Percentiles rank a stretch among this genome's conserved stretches.
phyloP scores from a whole-genome alignment of 2,329 filamentous ascomycete genomes.

The Ophiocordyceps polyrhachis-furcata region DNA sequence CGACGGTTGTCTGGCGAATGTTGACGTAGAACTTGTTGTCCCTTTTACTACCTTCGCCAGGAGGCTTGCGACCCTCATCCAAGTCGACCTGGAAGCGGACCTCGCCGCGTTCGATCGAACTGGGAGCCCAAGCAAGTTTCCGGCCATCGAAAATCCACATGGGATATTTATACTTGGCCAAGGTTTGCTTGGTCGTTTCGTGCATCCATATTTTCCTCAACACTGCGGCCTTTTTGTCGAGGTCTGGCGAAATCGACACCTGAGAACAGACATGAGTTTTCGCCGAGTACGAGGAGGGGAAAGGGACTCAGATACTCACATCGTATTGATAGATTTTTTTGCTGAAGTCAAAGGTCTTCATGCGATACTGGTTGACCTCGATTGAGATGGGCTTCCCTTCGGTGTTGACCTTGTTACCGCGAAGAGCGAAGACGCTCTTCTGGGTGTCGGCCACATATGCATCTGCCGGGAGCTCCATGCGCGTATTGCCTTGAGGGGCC shows the following conservation, averaged over 20 bases:
- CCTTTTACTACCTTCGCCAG: constrained; percentile 11
- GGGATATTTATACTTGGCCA: constrained; percentile 26
- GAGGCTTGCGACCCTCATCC: constrained; percentile 41
- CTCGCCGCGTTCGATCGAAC: constrained; percentile 24
- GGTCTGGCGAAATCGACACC: constrained; percentile 46
- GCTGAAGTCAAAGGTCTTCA: constrained; percentile 35
- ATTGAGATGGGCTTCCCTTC: constrained; percentile 35
- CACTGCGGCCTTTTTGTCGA: constrained; percentile 41
- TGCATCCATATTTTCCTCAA: constrained; percentile 64
- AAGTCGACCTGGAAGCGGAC: constrained; percentile 48
- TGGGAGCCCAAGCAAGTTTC: constrained; percentile 59
- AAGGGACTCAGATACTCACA: constrained; percentile 31
- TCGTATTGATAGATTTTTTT: constrained; percentile 67
- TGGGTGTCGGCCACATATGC: constrained; percentile 24
- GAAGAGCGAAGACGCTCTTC: constrained; percentile 16
- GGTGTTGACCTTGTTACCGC: constrained; percentile 29
- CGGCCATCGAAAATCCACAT: constrained; percentile 65
- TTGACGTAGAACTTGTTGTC: constrained; percentile 38
- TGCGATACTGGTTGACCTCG: constrained; percentile 57
- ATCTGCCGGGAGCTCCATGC: constrained; percentile 39
- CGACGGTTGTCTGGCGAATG: constrained; percentile 44
- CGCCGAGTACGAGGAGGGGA: constrained; percentile 1
- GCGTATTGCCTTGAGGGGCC: constrained; percentile 20
- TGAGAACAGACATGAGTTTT: constrained; percentile 13
- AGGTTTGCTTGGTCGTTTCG: constrained; percentile 31